These are phyloP conservation scores for Colletotrichum camelliae DNA, from an alignment of 2,329 filamentous ascomycete genomes.

Conservation along the genomic window DNA sequence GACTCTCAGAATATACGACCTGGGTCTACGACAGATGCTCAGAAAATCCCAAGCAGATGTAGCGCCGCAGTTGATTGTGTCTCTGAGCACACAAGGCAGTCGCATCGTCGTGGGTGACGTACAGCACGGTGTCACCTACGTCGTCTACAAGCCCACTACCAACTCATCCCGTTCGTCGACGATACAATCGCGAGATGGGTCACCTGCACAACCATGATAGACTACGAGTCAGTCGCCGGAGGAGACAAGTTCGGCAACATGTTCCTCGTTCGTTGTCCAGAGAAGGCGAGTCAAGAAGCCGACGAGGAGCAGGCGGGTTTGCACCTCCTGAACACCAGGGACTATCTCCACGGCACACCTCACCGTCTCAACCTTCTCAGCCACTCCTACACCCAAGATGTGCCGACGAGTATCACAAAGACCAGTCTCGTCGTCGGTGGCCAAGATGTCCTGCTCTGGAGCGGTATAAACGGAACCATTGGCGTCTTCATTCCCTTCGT, in stretches of 20 bases:
- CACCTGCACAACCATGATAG: constrained; percentile 89
- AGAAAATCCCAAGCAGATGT: constrained; percentile 88
- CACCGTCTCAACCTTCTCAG: constrained; percentile 85
- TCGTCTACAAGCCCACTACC: constrained; percentile 90
- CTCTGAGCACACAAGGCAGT: constrained; percentile 86
- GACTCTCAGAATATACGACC: constrained; percentile 85
- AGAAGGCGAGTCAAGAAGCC: constrained; percentile 84
- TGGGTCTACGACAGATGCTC: constrained; percentile 90
- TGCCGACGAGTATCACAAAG: constrained; percentile 89
- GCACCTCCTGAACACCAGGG: constrained; percentile 88
- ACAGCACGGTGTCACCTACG: constrained; percentile 88
- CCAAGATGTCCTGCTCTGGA: constrained; percentile 91
- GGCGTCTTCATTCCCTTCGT: constrained; percentile 93
- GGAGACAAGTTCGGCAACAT: constrained; percentile 98
- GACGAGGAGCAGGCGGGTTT: constrained; percentile 92
- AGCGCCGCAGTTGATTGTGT: constrained; percentile 82
- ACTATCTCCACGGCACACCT: constrained; percentile 88
- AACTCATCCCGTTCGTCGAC: constrained; percentile 96
- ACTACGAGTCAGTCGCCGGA: constrained; percentile 94
- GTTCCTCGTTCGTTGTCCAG: constrained; percentile 87
- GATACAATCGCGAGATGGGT: constrained; percentile 91
- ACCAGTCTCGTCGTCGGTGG: constrained; percentile 90
- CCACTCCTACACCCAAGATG: constrained; percentile 90
- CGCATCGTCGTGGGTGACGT: constrained; percentile 93
- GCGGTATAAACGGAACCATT: constrained; percentile 91